Percentiles rank a stretch among this genome's conserved stretches.
Conservation (phyloP, 2,329 filamentous ascomycete species). For the Macroventuria anomochaeta region DNA sequence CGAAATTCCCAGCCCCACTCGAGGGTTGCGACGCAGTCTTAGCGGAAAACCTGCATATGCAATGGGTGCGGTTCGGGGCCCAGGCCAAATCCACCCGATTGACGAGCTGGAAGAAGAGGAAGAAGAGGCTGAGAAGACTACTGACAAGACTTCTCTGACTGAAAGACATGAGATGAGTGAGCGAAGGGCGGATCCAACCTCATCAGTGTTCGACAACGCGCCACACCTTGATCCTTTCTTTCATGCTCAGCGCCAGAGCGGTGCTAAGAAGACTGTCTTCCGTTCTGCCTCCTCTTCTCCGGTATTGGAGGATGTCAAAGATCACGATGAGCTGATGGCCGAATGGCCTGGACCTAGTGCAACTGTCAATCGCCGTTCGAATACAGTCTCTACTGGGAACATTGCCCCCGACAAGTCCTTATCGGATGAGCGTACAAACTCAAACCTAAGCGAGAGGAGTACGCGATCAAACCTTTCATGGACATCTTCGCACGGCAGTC, state of each 20-base stretch:
- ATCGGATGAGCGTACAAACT: constrained; percentile 60
- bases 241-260: constrained; percentile 45
- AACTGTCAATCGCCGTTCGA: constrained; percentile 21
- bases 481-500: constrained; percentile 48
- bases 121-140: constrained; percentile 26
- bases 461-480: constrained; percentile 53
- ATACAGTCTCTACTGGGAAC: constrained; percentile 40
- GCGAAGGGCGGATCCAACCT: constrained; percentile 19
- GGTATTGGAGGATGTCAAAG: constrained; percentile 20
- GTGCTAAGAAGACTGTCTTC: constrained; percentile 30
- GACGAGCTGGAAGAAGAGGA: constrained; percentile 64
- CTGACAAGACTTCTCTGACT: constrained; percentile 25
- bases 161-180: constrained; percentile 37
- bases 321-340: background rate
- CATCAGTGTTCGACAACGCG: constrained; percentile 37
- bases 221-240: constrained; percentile 52
- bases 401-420: constrained; percentile 57
- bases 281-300: constrained; percentile 33
- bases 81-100: constrained; percentile 67
- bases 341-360: constrained; percentile 27
- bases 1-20: constrained; percentile 57
- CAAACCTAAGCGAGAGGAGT: constrained; percentile 62
- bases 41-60: constrained; percentile 53
- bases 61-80: constrained; percentile 57
- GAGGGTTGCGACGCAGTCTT: constrained; percentile 54